phyloP scores from a whole-genome alignment of 352 stramenopile genomes.

The Phytopythium sindhum region DNA sequence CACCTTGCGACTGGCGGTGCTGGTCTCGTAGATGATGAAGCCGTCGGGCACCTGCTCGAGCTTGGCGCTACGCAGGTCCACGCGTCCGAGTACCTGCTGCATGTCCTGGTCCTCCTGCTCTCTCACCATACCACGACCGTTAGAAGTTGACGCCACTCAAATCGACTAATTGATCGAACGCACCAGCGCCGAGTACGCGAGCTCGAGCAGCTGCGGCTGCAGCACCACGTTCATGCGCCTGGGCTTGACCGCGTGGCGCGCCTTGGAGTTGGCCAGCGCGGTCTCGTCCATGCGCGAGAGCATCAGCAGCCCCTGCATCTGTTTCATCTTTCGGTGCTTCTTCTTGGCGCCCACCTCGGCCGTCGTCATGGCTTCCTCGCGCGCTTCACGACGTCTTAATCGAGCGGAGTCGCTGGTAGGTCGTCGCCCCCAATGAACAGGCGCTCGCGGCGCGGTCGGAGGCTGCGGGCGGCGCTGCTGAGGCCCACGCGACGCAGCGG shows the following conservation, averaged over 20 bases:
- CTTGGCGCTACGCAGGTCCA: constrained; percentile 55
- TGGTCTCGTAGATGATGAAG: constrained; percentile 67
- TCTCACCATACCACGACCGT: not conserved
- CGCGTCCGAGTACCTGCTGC: constrained; percentile 49
- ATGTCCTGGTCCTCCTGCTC: constrained; percentile 68
- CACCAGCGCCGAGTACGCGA: constrained; percentile 61
- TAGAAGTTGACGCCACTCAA: not conserved
- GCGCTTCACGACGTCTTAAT: too few species aligned
- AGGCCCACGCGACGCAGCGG: not conserved
- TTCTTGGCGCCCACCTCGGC: constrained; percentile 6
- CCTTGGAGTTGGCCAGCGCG: constrained; percentile 13
- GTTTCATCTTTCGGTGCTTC: constrained; percentile 64
- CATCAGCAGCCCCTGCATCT: constrained; percentile 74
- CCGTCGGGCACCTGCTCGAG: constrained; percentile 71
- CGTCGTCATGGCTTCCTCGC: constrained; percentile 24
- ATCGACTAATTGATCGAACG: not conserved
- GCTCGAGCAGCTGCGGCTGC: constrained; percentile 63
- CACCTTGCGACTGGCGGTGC: constrained; percentile 37
- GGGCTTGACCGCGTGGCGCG: constrained; percentile 23
- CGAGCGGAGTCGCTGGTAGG: not conserved
- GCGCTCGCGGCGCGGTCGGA: too few species aligned
- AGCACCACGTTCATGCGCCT: constrained; percentile 60
- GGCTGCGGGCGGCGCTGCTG: not conserved
- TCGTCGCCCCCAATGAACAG: too few species aligned
- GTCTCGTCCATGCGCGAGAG: constrained; percentile 40